Evolutionary conservation across 148 eudicot species (phyloP).

Genomic region (Silene uniflora): DNA sequence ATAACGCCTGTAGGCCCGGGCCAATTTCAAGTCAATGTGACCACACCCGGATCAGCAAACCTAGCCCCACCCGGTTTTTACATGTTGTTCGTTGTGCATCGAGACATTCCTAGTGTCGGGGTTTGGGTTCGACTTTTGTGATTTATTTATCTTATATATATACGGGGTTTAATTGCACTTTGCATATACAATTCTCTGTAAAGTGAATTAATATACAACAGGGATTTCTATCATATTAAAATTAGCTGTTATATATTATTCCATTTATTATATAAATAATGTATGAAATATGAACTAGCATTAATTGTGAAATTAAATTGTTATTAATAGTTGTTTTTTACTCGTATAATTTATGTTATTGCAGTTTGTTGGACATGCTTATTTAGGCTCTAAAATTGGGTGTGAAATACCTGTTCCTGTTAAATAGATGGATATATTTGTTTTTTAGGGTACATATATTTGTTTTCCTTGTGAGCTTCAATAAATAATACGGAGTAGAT

Average conservation of each 20-base stretch:
- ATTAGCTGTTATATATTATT: no score
- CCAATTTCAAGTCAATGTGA: constrained; percentile 23
- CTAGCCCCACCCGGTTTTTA: constrained; percentile 58
- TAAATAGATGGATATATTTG: neutral
- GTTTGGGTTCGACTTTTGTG: constrained; percentile 59
- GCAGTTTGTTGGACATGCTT: neutral
- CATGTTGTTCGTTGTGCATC: constrained; percentile 54
- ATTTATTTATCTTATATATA: neutral
- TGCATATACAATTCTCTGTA: neutral
- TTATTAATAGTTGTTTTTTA: no score
- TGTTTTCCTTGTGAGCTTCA: no score
- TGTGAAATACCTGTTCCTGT: neutral
- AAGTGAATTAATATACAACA: neutral
- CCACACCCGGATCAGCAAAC: constrained; percentile 32
- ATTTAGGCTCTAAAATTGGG: neutral
- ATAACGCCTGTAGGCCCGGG: neutral
- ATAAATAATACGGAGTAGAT: no score
- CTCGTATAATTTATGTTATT: no score
- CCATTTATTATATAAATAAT: no score
- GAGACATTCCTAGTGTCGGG: constrained; percentile 53
- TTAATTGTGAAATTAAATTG: no score
- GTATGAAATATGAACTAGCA: no score
- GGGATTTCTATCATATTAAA: no score
- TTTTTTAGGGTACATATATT: no score
- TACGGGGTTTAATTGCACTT: neutral